These are phyloP conservation scores for Botryotinia convoluta DNA, from an alignment of 2,329 filamentous ascomycete species.

Conservation along the genomic window DNA sequence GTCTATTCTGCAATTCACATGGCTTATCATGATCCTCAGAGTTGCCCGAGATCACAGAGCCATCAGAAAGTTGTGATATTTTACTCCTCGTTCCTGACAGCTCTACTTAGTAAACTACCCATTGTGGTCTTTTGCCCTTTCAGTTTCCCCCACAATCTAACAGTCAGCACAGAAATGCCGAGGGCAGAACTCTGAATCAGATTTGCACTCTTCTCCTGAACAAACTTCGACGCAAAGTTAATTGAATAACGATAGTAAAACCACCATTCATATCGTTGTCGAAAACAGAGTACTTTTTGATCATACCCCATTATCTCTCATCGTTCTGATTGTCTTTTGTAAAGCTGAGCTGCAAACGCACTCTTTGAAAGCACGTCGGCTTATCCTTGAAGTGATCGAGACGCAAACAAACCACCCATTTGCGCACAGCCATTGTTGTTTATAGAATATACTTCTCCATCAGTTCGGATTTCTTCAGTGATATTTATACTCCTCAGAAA, in stretches of 20 bases:
- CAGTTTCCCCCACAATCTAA: background rate
- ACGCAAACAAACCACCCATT: no score
- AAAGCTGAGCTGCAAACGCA: background rate
- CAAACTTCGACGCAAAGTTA: background rate
- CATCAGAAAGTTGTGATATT: no score
- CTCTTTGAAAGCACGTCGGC: no score
- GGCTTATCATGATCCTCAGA: background rate
- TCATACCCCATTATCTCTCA: background rate
- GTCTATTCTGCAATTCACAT: background rate
- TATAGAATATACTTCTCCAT: fast-evolving
- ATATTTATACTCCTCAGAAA: no score
- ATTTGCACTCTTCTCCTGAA: background rate
- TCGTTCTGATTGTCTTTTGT: background rate
- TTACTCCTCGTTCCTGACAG: no score
- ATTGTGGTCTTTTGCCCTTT: background rate
- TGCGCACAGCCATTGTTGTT: no score
- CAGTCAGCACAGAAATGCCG: background rate
- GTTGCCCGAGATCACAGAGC: background rate
- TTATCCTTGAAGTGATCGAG: background rate
- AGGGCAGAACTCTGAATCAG: background rate
- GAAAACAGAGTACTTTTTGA: background rate
- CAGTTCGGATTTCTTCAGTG: fast-evolving
- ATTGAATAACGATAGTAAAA: background rate
- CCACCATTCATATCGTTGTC: fast-evolving
- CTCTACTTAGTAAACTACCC: no score